Evolutionary conservation across 805 yeast species (phyloP).

Genomic region (Candida loeiensis): DNA sequence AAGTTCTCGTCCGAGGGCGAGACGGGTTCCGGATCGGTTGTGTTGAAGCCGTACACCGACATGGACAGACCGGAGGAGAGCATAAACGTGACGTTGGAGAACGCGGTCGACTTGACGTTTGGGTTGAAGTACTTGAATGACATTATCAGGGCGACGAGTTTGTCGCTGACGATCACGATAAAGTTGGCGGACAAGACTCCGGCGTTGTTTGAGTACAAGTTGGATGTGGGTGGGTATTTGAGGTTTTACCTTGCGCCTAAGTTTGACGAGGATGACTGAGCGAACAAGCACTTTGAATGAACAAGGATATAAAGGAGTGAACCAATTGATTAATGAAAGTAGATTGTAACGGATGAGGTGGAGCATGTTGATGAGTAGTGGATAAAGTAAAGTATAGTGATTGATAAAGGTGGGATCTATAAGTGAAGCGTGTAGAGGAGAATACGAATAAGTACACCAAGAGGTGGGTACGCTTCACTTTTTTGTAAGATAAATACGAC

Average conservation of each 20-base stretch:
- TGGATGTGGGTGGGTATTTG: constrained; percentile 82
- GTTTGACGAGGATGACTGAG: constrained; percentile 83
- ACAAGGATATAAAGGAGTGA: neutral
- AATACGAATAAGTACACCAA: no score
- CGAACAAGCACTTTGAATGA: neutral
- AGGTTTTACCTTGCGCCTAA: constrained; percentile 97
- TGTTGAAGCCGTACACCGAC: constrained; percentile 79
- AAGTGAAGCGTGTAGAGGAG: no score
- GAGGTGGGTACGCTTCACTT: no score
- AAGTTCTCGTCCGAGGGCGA: constrained; percentile 90
- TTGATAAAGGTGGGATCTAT: no score
- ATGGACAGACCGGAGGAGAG: constrained; percentile 76
- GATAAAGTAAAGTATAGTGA: no score
- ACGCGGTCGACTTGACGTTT: constrained; percentile 84
- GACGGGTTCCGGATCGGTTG: constrained; percentile 81
- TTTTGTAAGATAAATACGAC: no score
- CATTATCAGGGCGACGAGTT: constrained; percentile 84
- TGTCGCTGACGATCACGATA: constrained; percentile 73
- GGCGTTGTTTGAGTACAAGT: constrained; percentile 86
- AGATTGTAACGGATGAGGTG: no score
- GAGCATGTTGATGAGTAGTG: no score
- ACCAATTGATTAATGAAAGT: neutral
- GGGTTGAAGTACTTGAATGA: constrained; percentile 89
- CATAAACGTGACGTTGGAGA: constrained; percentile 71
- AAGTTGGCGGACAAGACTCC: constrained; percentile 90